Conservation (phyloP, 2,329 filamentous ascomycete genomes). For the Diaporthe batatas region DNA sequence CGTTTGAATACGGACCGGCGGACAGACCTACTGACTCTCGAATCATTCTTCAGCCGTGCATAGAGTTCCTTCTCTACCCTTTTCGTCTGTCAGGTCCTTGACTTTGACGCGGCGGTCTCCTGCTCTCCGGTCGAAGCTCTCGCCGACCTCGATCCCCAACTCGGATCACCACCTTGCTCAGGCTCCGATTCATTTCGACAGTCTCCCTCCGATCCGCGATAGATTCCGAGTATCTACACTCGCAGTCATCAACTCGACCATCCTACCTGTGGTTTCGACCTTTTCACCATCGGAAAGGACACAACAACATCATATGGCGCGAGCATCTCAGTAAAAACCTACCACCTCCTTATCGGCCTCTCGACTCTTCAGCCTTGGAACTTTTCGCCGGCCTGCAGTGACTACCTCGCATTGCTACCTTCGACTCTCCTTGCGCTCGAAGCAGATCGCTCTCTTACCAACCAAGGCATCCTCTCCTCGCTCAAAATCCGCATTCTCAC, state of each 20-base stretch:
- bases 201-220: slow-evolving; percentile 15
- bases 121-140: background rate
- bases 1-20: slow-evolving; percentile 14
- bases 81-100: background rate
- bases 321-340: slow-evolving; percentile 51
- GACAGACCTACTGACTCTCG: slow-evolving; percentile 36
- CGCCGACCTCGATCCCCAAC: slow-evolving; percentile 3
- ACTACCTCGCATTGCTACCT: slow-evolving; percentile 46
- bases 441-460: slow-evolving; percentile 52
- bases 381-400: slow-evolving; percentile 47
- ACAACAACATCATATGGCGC: slow-evolving; percentile 53
- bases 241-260: slow-evolving; percentile 30
- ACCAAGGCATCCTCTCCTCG: slow-evolving; percentile 45
- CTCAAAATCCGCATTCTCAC: slow-evolving; percentile 43
- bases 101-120: slow-evolving; percentile 11
- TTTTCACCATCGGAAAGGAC: slow-evolving; percentile 25
- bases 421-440: slow-evolving; percentile 54
- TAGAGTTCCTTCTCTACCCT: slow-evolving; percentile 21
- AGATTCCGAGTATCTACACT: slow-evolving; percentile 20
- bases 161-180: background rate
- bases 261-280: background rate
- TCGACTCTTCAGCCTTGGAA: slow-evolving; percentile 56
- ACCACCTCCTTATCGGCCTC: slow-evolving; percentile 44
- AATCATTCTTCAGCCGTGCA: slow-evolving; percentile 35
- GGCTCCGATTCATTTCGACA: slow-evolving; percentile 36